Evolutionary conservation across 495 filamentous ascomycete genomes (phyloP).

Genomic region (Penicillium salamii): DNA sequence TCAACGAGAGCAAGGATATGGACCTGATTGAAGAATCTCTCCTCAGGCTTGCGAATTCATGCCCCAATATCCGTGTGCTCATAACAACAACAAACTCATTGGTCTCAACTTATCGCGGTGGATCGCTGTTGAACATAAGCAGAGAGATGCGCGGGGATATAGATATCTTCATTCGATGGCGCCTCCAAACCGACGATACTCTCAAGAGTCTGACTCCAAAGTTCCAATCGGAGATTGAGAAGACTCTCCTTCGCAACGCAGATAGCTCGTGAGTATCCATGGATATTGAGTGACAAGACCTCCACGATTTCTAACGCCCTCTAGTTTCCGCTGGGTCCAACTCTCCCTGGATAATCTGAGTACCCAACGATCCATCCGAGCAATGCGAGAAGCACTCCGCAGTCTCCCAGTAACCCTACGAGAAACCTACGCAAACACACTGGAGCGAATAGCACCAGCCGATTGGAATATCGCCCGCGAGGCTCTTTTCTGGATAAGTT

Average conservation of each 20-base stretch:
- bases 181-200: slow-evolving; percentile 7
- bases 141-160: slow-evolving; percentile 13
- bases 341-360: slow-evolving; percentile 23
- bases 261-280: slow-evolving; percentile 21
- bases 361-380: slow-evolving; percentile 13
- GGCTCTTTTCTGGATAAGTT: slow-evolving; percentile 23
- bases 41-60: slow-evolving; percentile 8
- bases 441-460: slow-evolving; percentile 12
- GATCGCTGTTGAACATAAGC: slow-evolving; percentile 11
- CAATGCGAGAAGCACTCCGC: slow-evolving; percentile 15
- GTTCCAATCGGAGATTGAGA: slow-evolving; percentile 15
- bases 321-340: slow-evolving; percentile 24
- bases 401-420: slow-evolving; percentile 19
- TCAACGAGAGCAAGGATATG: slow-evolving; percentile 18
- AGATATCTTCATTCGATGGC: slow-evolving; percentile 13
- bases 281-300: not conserved
- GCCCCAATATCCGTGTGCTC: slow-evolving; percentile 16
- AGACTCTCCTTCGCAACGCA: slow-evolving; percentile 8
- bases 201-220: slow-evolving; percentile 5
- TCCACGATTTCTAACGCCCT: not conserved
- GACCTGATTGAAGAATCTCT: slow-evolving; percentile 12
- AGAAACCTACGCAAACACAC: slow-evolving; percentile 17
- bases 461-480: slow-evolving; percentile 14
- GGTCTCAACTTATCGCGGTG: not conserved
- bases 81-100: slow-evolving; percentile 12